A percentile compares a stretch with the other conserved stretches of the same genome.
These are phyloP conservation scores for Sequoia sempervirens DNA, from an alignment of 75 land plant species.

Conservation along the genomic window DNA sequence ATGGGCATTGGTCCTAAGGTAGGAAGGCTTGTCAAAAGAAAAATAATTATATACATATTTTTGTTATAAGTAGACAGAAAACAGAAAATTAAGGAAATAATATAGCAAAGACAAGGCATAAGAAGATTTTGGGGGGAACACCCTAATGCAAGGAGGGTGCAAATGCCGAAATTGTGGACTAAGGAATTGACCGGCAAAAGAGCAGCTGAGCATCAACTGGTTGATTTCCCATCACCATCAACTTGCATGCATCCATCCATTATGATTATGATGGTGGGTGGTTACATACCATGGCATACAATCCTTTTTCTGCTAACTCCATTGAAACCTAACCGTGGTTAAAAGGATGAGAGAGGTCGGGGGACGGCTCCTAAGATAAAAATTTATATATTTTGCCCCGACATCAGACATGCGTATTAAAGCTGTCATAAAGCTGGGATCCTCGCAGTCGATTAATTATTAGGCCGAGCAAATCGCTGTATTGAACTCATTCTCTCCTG, in stretches of 20 bases:
- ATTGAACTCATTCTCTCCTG: neutral
- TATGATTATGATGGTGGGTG: neutral
- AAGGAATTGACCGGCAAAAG: neutral
- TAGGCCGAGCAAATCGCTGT: neutral
- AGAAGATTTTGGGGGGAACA: neutral
- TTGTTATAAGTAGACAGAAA: neutral
- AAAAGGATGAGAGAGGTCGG: too few relatives aligned
- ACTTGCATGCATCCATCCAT: neutral
- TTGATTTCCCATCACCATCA: constrained; percentile 4
- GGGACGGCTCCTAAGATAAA: too few relatives aligned
- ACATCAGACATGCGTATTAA: constrained; percentile 12
- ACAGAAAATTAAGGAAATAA: neutral
- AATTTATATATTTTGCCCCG: constrained; percentile 8
- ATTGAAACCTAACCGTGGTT: too few relatives aligned
- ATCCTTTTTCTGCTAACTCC: too few relatives aligned
- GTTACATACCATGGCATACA: neutral
- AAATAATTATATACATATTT: too few relatives aligned
- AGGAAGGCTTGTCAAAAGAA: too few relatives aligned
- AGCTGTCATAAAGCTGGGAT: constrained; percentile 10
- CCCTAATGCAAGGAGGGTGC: neutral
- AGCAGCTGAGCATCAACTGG: too few relatives aligned
- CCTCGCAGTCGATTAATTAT: neutral
- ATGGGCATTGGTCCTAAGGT: too few relatives aligned
- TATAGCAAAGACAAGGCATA: neutral
- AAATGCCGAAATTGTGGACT: neutral